Base-by-base conservation (phyloP, 345 rosid species). In the Iberis pinnata region DNA sequence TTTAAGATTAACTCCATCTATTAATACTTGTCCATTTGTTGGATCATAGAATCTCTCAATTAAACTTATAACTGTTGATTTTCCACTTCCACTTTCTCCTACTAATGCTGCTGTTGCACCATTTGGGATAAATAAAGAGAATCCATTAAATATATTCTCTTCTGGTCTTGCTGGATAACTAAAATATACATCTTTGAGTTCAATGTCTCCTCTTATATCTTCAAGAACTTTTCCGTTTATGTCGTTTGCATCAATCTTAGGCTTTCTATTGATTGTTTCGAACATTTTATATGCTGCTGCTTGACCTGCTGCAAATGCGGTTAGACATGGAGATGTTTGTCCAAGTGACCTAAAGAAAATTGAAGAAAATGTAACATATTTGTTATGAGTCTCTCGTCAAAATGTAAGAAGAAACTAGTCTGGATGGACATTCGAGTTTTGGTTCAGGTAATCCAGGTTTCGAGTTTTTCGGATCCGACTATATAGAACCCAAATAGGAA, bases 51-150 rank as follows among this genome's bases (percentile, higher is more conserved):
- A 87, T 62, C 96, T 78, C 72, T 87, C 89, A 4, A 87, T 76
- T 39, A 87, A 61, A 70, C 85, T 84, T 24, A 84, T 76, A 1
- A 77, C 88, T 0, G 96, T 87, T n/a, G 96, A 87, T 67, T 83
- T 87, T 18, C 93, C 93, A 43, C 96, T 87, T 51, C 96, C 96
- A 19, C 93, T 87, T 52, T 87, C 87, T 32, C 96, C 96, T 37
- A 87, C 96, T 58, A 87, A 55, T 12, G 96, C 96, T 12, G 80
- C 75, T 13, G 87, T 83, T 16, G 83, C 63, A 12, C 96, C 93
- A 14, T 79, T 72, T 0, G 80, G 51, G 19, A 87, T 83, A 18
- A 56, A 57, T 31, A 87, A 75, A n/a, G 83, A 83, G 61, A 87
- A 87, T 1, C 93, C 87, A 4, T 61, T 45, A 36, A 87, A 84